Evolutionary conservation across 345 rosid species (phyloP), one percentile per base, ranked within the genome.

Genomic region (Euphorbia lathyris): DNA sequence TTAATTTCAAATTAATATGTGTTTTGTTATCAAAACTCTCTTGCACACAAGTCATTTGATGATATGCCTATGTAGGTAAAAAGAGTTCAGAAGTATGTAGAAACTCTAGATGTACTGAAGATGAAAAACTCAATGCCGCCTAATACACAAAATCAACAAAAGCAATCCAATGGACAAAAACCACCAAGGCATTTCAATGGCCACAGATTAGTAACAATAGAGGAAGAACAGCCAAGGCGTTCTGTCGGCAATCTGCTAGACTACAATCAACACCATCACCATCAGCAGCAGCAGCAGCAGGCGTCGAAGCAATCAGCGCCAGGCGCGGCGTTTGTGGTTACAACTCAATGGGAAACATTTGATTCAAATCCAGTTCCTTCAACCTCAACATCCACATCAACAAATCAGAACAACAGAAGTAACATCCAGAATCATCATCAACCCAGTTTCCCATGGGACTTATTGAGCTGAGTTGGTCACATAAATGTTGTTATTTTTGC

Each of bases 291-390:
- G 57, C 85, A 73, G 55, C 85, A 79, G 36, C 80, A 77, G 69
- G 77, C 77, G 45, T 20, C 85, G 0, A 74, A 73, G 74, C 55
- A 70, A 40, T 84, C 96, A 11, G 38, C 86, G 5, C 50, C 93
- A 12, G 97, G 83, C 1, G 12, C 58, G 48, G 71, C 84, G 14
- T 86, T 83, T 56, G 83, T 88, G 0, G 88, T 94, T 11, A 90
- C 96, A 27, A 89, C 97, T 2, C 83, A 89, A 58, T 96, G 99
- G 99, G 97, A 96, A 84, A 90, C 90, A 29, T 96, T 92, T n/a
- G 98, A 90, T 73, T 76, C 90, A 0, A 67, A 68, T 34, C 87
- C 87, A 5, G 82, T 72, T 58, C 62, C 74, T 26, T 69, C 93
- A 20, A 72, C 77, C 34, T 77, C 78, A 0, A 23, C 72, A n/a